Conservation (phyloP, 2,329 filamentous ascomycete species). For the Aspergillus vadensis region DNA sequence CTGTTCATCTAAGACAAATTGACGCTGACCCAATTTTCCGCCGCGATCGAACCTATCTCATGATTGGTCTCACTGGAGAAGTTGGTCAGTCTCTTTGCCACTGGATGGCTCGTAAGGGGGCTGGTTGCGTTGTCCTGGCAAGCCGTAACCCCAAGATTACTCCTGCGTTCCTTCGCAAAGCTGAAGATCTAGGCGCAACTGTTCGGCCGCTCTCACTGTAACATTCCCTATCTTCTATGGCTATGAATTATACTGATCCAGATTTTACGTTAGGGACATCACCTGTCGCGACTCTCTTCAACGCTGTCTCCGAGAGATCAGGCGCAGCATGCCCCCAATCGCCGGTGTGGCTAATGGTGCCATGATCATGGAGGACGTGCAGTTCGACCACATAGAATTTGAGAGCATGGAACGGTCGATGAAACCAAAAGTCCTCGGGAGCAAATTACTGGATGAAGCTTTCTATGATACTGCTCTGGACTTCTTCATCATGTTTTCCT, state of each 20-base stretch:
- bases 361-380: conserved; percentile 39
- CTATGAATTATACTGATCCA: not conserved
- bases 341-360: conserved; percentile 41
- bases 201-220: not conserved
- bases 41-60: conserved; percentile 27
- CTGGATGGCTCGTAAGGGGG: conserved; percentile 32
- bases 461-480: conserved; percentile 32
- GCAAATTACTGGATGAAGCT: conserved; percentile 20
- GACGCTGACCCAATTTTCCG: not conserved
- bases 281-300: conserved; percentile 12
- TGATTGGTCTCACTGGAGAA: conserved; percentile 29
- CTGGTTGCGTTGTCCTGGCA: conserved; percentile 24
- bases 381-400: conserved; percentile 36
- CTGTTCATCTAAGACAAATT: not conserved
- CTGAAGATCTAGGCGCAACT: not conserved
- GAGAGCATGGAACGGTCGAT: conserved; percentile 32
- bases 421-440: conserved; percentile 45
- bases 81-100: conserved; percentile 27
- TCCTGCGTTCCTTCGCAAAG: conserved; percentile 8
- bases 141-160: conserved; percentile 28
- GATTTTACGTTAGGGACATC: conserved; percentile 3
- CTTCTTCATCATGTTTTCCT: conserved; percentile 45
- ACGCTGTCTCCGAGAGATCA: conserved; percentile 7
- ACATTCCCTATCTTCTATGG: too few species aligned
- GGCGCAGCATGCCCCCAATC: conserved; percentile 9